Base-by-base conservation (phyloP, 1,284 basidiomycete genomes). In the Moesziomyces globuligerus region DNA sequence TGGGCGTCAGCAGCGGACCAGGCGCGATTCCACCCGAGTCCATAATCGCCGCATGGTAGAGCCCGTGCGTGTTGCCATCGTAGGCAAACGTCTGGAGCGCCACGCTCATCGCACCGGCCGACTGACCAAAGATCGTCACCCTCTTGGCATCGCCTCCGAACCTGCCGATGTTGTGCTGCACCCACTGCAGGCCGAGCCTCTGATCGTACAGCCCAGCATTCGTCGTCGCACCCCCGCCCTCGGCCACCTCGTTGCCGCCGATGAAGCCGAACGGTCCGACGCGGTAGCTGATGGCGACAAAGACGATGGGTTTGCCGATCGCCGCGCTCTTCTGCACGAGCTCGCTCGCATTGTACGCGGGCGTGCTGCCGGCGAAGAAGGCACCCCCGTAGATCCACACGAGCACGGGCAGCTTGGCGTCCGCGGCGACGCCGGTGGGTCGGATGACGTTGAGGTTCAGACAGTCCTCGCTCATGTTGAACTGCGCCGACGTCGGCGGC, bases 181-280 rank as follows among this genome's bases (percentile, higher is more conserved):
- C 36, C 75, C 74, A 78, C 18, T 64, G 51, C 23, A 76, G 37
- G 4, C 54, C 75, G 20, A 56, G 44, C 3, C 74, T 28, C 50
- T 78, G 75, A 57, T 78, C 74, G 47, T 69, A 65, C 17, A 72
- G 47, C 6, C 64, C 75, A 7, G 62, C 61, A 44, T 77, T 77
- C 25, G 39, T 23, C 1, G 58, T 67, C 0, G 61, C 74, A 15
- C 40, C 24, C 6, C 34, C 50, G n/a, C 58, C 51, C n/a, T 56
- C 38, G 15, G 50, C 48, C 1, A 72, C 21, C 28, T 62, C 62
- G 20, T 53, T 49, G 7, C 59, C 66, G 23, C 52, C 56, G 24
- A 68, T 44, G 45, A 75, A 75, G 4, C 75, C 74, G 37, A 76
- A 69, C 3, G 65, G 57, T 24, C 66, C 67, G 7, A 72, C 28